Evolutionary conservation across 1,139 yeast species (phyloP), one percentile per base, ranked within the genome.

Genomic region (Diutina siamensis): DNA sequence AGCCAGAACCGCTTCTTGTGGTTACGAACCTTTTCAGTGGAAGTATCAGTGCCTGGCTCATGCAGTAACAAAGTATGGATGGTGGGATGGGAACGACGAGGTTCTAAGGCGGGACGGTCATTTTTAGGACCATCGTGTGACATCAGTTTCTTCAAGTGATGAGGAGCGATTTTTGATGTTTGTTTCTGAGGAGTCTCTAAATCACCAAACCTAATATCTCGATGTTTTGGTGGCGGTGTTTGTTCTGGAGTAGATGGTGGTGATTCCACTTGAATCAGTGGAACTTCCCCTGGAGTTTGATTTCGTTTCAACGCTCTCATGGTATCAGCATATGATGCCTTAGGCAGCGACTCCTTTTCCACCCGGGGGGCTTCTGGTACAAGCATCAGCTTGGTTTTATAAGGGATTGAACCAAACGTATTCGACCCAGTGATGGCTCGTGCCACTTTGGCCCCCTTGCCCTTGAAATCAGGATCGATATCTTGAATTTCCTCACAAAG

Each of bases 371-470:
- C 18, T 2, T 63, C 53, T 2, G 74, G 72, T 3, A 55, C 62
- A 34, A 71, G 56, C 49, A 71, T 51, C 10, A 74, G 68, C 53
- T 68, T 70, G 13, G 74, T 69, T 49, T 67, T 68, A 52, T 63
- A 67, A 1, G 74, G 71, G 8, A 62, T 59, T 4, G 57, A 53
- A 0, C 72, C 74, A 55, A 69, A 70, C 3, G 60, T 55, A 48
- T 59, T 67, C 1, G 74, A 68, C 0, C 77, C 77, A 1, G 77
- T 72, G 27, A 72, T 68, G 3, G 62, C 67, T 18, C 72, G 54
- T 1, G 76, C 77, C 46, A 72, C 57, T 50, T 65, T 64, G 12
- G 76, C 71, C 3, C 76, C 76, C 46, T 64, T 58, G 1, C 74
- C 72, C 38, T 58, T 58, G 49, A 64, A 66, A 49, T 67, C 67